Evolutionary conservation across 441 rosid species (phyloP).

Genomic region (Macaranga tanarius): DNA sequence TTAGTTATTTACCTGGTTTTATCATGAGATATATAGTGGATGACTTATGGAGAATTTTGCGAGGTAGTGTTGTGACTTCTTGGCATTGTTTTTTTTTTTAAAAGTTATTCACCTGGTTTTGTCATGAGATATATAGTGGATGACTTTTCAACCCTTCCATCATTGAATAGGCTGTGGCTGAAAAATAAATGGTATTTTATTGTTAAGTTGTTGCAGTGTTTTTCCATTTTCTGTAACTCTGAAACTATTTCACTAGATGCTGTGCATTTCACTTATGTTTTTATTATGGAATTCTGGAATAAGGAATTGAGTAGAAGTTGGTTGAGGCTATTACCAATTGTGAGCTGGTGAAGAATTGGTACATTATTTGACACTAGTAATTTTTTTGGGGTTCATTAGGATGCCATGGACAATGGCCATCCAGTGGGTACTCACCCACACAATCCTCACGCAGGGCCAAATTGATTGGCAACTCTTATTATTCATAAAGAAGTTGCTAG

Average conservation of each 20-base stretch:
- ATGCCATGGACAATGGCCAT: neutral
- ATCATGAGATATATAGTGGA: neutral
- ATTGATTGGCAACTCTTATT: neutral
- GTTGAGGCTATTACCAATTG: neutral
- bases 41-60: constrained; percentile 74
- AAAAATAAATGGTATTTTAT: neutral
- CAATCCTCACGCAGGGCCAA: neutral
- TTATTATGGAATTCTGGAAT: neutral
- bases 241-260: constrained; percentile 1
- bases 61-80: constrained; percentile 44
- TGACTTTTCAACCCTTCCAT: neutral
- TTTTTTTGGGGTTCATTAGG: neutral
- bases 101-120: neutral
- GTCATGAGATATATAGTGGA: neutral
- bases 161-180: neutral
- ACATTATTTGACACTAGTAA: neutral
- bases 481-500: neutral
- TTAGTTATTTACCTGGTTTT: neutral
- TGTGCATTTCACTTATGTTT: neutral
- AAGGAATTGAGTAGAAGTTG: neutral
- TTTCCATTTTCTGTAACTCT: constrained; percentile 2
- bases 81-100: neutral
- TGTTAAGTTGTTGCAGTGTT: constrained; percentile 5
- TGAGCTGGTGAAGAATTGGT: neutral
- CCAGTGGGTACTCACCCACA: neutral